These are phyloP conservation scores for Sclerospora graminicola DNA, from an alignment of 352 stramenopile species.

Conservation along the genomic window DNA sequence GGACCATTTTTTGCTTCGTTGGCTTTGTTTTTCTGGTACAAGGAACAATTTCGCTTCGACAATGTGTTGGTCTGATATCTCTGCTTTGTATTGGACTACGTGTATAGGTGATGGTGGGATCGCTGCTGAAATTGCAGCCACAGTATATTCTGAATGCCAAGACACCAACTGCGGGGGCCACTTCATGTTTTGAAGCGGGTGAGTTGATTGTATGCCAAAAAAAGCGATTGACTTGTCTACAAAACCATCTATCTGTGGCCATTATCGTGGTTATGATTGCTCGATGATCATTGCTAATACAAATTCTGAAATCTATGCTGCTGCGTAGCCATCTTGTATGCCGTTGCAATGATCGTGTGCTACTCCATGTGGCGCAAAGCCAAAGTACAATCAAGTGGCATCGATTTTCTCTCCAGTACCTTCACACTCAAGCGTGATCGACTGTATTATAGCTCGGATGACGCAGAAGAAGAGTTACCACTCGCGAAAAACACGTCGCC, in stretches of 20 bases:
- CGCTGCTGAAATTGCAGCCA: slow-evolving; percentile 64
- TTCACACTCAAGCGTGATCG: slow-evolving; percentile 37
- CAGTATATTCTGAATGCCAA: slow-evolving; percentile 65
- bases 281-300: neutral
- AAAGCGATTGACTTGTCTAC: too few species aligned
- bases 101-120: slow-evolving; percentile 50
- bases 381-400: slow-evolving; percentile 31
- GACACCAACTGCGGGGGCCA: slow-evolving; percentile 57
- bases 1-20: slow-evolving; percentile 68
- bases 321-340: slow-evolving; percentile 53
- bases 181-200: slow-evolving; percentile 73
- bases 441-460: slow-evolving; percentile 52
- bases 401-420: slow-evolving; percentile 31
- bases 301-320: too few species aligned
- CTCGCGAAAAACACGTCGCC: slow-evolving; percentile 62
- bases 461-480: slow-evolving; percentile 63
- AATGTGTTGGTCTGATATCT: too few species aligned
- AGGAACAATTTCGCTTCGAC: too few species aligned
- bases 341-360: slow-evolving; percentile 27
- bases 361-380: slow-evolving; percentile 52
- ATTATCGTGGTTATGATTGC: slow-evolving; percentile 4
- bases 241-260: too few species aligned
- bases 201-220: slow-evolving; percentile 3
- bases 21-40: slow-evolving; percentile 72
- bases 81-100: neutral